Percentiles rank a stretch among this genome's conserved stretches.
Evolutionary conservation across 495 filamentous ascomycete genomes (phyloP).

Genomic region (Hypoxylon perforatum): DNA sequence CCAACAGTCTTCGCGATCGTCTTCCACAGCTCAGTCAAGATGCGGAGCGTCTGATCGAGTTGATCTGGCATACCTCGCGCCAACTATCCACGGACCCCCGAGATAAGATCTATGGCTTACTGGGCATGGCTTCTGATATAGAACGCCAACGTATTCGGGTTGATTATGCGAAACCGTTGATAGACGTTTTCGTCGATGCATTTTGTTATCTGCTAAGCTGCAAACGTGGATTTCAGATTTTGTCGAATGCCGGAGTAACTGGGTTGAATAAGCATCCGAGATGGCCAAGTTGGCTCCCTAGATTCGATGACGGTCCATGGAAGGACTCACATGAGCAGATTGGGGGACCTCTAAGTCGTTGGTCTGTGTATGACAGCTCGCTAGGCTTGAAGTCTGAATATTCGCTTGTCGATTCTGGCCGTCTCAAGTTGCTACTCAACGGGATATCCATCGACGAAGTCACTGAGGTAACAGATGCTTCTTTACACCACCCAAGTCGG

Average conservation of each 20-base stretch:
- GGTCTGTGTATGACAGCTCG: not conserved
- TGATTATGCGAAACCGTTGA: not conserved
- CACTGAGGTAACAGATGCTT: not conserved
- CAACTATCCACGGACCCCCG: not conserved
- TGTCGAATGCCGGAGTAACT: not conserved
- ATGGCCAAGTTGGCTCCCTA: slow-evolving; percentile 6
- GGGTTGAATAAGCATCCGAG: not conserved
- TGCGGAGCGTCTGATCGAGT: too few relatives aligned
- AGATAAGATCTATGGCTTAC: not conserved
- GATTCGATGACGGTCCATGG: not conserved
- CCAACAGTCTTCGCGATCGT: too few relatives aligned
- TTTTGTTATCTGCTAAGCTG: not conserved
- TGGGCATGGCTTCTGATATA: not conserved
- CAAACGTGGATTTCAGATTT: slow-evolving; percentile 1
- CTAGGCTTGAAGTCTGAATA: not conserved
- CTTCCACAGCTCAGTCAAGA: too few relatives aligned
- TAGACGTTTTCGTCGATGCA: not conserved
- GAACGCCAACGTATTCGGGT: not conserved
- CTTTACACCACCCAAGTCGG: too few relatives aligned
- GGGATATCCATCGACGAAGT: slow-evolving; percentile 3
- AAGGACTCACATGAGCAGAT: not conserved
- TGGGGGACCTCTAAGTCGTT: not conserved
- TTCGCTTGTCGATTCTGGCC: not conserved
- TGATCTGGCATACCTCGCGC: too few relatives aligned
- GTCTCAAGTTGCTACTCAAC: not conserved